Evolutionary conservation across 2,329 filamentous ascomycete species (phyloP), one percentile per base, ranked within the genome.

Genomic region (Macrophomina tecta): DNA sequence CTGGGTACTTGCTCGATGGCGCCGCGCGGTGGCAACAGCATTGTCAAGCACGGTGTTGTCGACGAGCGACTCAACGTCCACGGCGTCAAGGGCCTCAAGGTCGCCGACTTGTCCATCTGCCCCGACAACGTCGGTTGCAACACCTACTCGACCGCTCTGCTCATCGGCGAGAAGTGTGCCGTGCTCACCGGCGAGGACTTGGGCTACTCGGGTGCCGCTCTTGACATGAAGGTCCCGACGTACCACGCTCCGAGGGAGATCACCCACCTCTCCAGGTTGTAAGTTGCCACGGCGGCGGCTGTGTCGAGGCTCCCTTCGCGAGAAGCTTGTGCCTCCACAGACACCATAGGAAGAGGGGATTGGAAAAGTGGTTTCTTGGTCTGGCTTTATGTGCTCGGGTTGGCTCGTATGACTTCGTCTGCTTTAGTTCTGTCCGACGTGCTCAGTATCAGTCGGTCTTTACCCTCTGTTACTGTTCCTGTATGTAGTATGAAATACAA

Each of bases 41-140:
- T 94, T 73, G 90, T 93, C 77, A 91, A 91, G 81, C 90, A 93
- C 73, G 91, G 91, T 68, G 91, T 93, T 0, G 80, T 93, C 45
- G 91, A 93, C 74, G 90, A 92, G 78, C 86, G 90, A 68, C 84
- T 93, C 66, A 93, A 92, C 71, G 90, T 93, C 3, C 89, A 93
- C 75, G 91, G 90, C 62, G 90, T 92, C 70, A 85, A 91, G 82
- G 88, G 89, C 16, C 85, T 93, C 72, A 93, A 93, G 84, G 90
- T 93, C 30, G 90, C 90, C 12, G 91, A 93, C 77, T 78, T 93
- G 52, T 89, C 85, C 61, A 91, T 93, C 81, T 93, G 90, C 78
- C 90, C 91, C 0, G 90, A 93, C 77, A 93, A 93, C 70, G 90
- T 93, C 28, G 90, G 89, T 68, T 89, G 87, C n/a, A 67, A 67